phyloP scores from a whole-genome alignment of 768 basidiomycete genomes.

The Lactarius pseudohatsudake region DNA sequence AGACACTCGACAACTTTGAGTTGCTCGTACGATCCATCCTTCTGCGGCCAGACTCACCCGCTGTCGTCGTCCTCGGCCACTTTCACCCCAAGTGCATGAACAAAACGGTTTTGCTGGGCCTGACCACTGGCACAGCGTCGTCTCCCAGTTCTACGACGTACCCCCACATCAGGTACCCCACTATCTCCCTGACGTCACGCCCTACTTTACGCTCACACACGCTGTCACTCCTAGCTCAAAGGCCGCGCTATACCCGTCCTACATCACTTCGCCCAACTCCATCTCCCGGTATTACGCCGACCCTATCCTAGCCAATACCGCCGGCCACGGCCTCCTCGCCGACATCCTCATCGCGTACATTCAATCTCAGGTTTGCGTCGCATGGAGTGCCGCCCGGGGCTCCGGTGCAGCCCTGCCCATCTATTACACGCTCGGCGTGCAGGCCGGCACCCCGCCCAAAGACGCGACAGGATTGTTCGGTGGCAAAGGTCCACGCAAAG shows the following conservation, averaged over 20 bases:
- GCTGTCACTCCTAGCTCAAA: conserved; percentile 54
- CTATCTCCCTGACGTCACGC: background rate
- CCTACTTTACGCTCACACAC: background rate
- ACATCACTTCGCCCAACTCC: conserved; percentile 69
- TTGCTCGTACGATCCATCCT: conserved; percentile 90
- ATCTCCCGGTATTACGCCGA: conserved; percentile 76
- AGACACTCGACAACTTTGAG: conserved; percentile 83
- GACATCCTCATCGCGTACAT: conserved; percentile 92
- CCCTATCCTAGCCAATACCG: conserved; percentile 72
- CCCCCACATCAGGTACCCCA: conserved; percentile 77
- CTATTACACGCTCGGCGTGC: conserved; percentile 28
- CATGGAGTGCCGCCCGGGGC: conserved; percentile 65
- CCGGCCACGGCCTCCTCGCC: conserved; percentile 84
- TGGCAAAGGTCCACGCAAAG: conserved; percentile 81
- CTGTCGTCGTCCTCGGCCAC: conserved; percentile 92
- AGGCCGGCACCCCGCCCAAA: conserved; percentile 40
- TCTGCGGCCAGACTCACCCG: conserved; percentile 86
- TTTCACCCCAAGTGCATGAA: conserved; percentile 80
- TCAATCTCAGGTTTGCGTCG: conserved; percentile 82
- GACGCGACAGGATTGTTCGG: conserved; percentile 73
- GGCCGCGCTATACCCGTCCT: conserved; percentile 76
- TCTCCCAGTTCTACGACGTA: conserved; percentile 97
- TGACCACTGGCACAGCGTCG: conserved; percentile 84
- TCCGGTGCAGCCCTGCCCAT: conserved; percentile 24
- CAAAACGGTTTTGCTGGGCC: conserved; percentile 84